Percentiles rank a stretch among this genome's conserved stretches.
Conservation (phyloP, 768 basidiomycete genomes). For the Russula ochroleuca region DNA sequence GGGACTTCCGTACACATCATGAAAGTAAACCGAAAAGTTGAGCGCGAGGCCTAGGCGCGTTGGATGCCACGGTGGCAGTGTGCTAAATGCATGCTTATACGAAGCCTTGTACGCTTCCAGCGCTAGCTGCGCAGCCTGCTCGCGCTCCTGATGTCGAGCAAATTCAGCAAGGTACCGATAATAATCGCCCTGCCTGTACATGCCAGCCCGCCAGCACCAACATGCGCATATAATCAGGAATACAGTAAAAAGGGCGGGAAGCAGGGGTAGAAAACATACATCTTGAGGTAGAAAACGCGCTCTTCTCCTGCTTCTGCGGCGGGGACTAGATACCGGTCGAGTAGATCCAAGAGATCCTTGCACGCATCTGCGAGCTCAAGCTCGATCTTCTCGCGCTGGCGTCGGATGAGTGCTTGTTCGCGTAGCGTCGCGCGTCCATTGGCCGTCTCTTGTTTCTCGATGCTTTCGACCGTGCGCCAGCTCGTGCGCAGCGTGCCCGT, state of each 20-base stretch:
- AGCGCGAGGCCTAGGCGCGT: slow-evolving; percentile 84
- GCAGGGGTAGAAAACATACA: slow-evolving; percentile 44
- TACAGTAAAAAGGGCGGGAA: not conserved
- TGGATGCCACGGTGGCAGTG: slow-evolving; percentile 75
- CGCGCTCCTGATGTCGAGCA: slow-evolving; percentile 64
- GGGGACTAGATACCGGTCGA: slow-evolving; percentile 57
- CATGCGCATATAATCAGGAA: slow-evolving; percentile 1
- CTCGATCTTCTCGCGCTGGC: slow-evolving; percentile 72
- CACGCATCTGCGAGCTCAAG: slow-evolving; percentile 71
- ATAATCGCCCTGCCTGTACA: slow-evolving; percentile 77
- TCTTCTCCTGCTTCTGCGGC: slow-evolving; percentile 71
- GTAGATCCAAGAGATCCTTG: slow-evolving; percentile 68
- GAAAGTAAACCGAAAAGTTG: slow-evolving; percentile 94
- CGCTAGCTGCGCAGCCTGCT: slow-evolving; percentile 66
- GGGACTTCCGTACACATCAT: slow-evolving; percentile 80
- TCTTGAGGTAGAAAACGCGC: slow-evolving; percentile 87
- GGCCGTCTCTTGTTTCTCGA: slow-evolving; percentile 61
- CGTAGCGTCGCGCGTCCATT: slow-evolving; percentile 44
- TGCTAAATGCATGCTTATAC: slow-evolving; percentile 73
- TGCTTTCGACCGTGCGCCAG: slow-evolving; percentile 75
- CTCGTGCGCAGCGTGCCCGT: slow-evolving; percentile 79
- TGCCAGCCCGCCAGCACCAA: not conserved
- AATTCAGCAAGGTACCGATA: slow-evolving; percentile 89
- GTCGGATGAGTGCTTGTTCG: slow-evolving; percentile 63
- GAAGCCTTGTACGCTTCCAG: slow-evolving; percentile 83